Evolutionary conservation across 1,284 basidiomycete genomes (phyloP), one percentile per base, ranked within the genome.

Genomic region (Sanghuangporus sanghuang): DNA sequence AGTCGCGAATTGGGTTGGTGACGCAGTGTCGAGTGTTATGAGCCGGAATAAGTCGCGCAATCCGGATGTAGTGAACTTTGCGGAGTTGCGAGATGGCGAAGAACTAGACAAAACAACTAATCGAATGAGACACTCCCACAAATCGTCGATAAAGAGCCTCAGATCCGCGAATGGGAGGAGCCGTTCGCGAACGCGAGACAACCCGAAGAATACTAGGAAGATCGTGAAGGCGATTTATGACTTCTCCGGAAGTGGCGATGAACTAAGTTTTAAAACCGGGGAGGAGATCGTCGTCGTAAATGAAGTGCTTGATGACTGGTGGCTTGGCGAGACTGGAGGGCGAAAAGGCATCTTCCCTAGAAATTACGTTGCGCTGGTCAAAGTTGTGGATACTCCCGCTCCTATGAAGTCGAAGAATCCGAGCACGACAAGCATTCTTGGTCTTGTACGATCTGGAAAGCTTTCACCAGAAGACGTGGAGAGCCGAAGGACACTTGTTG

Each of bases 261-360:
- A 95, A 73, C 77, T 95, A 50, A 81, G 81, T 39, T 88, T 95
- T 75, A 81, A 76, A 62, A 76, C 79, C 6, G 93, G 92, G 0
- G 87, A 89, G 56, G 84, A 91, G 67, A 88, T 95, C 63, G 73
- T 81, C 18, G 86, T 94, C 18, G 70, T 90, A 27, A 85, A 85
- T 44, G 90, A 93, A 72, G 88, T 93, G 0, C 77, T 91, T 40
- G 88, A 90, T 63, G 91, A 85, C 62, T 95, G 93, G 93, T 93
- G 89, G 86, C 84, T 93, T 76, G 92, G 92, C 12, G 85, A 91
- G 72, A 71, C 86, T 35, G 75, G 78, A 57, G 90, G 89, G 14
- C 79, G 78, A 68, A 85, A 81, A 50, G 92, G 92, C 7, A 71
- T 94, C 48, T 94, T 95, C 80, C 93, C 93, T 0, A 81, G 82